Evolutionary conservation across 306 rosid genomes (phyloP), one percentile per base, ranked within the genome.

Genomic region (Acacia acuminata): DNA sequence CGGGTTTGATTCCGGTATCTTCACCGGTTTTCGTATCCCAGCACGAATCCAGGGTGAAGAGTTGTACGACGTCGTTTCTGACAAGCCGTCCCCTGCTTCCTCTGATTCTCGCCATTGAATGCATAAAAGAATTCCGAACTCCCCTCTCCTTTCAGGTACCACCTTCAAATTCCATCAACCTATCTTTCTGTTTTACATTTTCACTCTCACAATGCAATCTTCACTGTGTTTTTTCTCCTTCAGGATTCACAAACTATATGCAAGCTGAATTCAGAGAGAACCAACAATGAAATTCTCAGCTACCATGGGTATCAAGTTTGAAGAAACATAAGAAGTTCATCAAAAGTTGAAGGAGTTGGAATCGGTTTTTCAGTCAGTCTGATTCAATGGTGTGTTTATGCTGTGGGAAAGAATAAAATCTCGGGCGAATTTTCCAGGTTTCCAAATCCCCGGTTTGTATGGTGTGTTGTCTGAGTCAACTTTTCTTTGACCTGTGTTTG

Each of bases 41-140:
- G 93, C 97, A 87, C 94, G 94, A 81, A 86, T 91, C 77, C 94
- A 91, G 82, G 96, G 98, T 76, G 96, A 90, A 50, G 92, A 91
- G 90, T 94, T 90, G 84, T 91, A 94, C 78, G 94, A 89, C 69
- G 96, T 94, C 86, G 81, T 90, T 50, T 91, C 91, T 15, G 90
- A 89, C 34, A 91, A 90, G 86, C 97, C 93, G 82, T 92, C 97
- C 79, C 90, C 97, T 89, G 98, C 94, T 89, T 94, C 97, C 89
- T 94, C 98, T 75, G 89, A 91, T 86, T 94, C 98, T 84, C 97
- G 90, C 92, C 94, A 94, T 86, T 92, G 93, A 94, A 73, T 43
- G 20, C 38, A 17, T 3, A 53, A 22, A 42, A 56, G 32, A 63
- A 40, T 43, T 58, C 32, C 63, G 38, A 80, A 80, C 22, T 82